phyloP scores from a whole-genome alignment of 75 land plant species.

The Larix kaempferi region DNA sequence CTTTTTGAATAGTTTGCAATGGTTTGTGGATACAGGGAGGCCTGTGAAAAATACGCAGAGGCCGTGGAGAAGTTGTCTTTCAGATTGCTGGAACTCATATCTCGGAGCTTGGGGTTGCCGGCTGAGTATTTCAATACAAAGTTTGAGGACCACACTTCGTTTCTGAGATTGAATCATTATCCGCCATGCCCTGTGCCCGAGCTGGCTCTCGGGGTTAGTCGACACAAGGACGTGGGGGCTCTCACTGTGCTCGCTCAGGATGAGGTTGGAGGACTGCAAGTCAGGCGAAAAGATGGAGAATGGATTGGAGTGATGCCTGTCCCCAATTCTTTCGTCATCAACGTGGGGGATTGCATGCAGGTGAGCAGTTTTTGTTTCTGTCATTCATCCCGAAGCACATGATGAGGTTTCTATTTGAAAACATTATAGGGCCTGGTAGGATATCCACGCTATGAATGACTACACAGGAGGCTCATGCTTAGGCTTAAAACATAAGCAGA shows the following conservation, averaged over 20 bases:
- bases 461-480: too few relatives aligned
- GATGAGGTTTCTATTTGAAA: neutral
- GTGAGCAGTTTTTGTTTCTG: constrained; percentile 8
- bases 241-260: constrained; percentile 73
- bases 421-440: too few relatives aligned
- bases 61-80: constrained; percentile 55
- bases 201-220: constrained; percentile 71
- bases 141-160: constrained; percentile 46
- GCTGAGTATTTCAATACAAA: constrained; percentile 32
- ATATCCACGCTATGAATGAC: too few relatives aligned
- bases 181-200: constrained; percentile 73
- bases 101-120: constrained; percentile 52
- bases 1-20: neutral
- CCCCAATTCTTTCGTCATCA: constrained; percentile 64
- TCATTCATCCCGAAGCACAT: neutral
- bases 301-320: constrained; percentile 72
- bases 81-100: constrained; percentile 55
- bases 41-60: constrained; percentile 45
- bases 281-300: constrained; percentile 59
- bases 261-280: constrained; percentile 69
- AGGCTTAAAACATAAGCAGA: too few relatives aligned
- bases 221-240: constrained; percentile 77
- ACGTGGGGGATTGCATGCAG: constrained; percentile 63
- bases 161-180: constrained; percentile 71
- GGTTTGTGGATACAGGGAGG: constrained; percentile 35